Evolutionary conservation across 2,329 filamentous ascomycete species (phyloP), one percentile per base, ranked within the genome.

Genomic region (Endothia cerciana): DNA sequence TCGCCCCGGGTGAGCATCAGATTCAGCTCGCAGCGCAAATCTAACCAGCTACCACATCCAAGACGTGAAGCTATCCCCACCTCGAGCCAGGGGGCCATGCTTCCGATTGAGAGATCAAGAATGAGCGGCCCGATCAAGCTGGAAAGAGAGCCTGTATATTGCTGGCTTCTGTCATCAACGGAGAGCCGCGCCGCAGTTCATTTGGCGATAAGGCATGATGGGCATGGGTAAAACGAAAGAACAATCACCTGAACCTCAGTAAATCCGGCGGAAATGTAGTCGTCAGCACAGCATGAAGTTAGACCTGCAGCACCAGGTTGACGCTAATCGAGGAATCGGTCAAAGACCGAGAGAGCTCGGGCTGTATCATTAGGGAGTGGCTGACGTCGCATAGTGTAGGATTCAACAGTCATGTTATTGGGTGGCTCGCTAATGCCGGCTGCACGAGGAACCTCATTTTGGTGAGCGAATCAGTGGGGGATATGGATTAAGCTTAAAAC

Each of bases 401-500:
- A 28, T 17, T 7, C 47, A 13, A 4, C 28, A 22, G 13, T 5
- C 4, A 28, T 15, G 13, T 22, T 22, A 51, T 51, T 51, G 47
- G 47, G 28, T 17, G 13, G 11, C 11, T 51, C 22, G 47, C 47
- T 22, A 51, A 17, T 30, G 25, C 4, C 3, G 22, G 25, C 15
- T 51, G 13, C 47, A 30, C 17, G 25, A 15, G 25, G 47, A 6
- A 7, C 15, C 15, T 7, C 1, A 28, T 51, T 51, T 51, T 13
- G 22, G 45, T 49, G n/a, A 49, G 45, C 45, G 45, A 49, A 51
- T 51, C 47, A 51, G 25, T 22, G 11, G 47, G 5, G 28, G 4
- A 51, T 51, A 28, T n/a, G n/a, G n/a, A n/a, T 51, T 51, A 51
- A 51, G 47, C 47, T 28, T 51, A 51, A 51, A 51, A 28, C 25